Evolutionary conservation across 805 yeast genomes (phyloP), one percentile per base, ranked within the genome.

Genomic region (Komagataella populi): DNA sequence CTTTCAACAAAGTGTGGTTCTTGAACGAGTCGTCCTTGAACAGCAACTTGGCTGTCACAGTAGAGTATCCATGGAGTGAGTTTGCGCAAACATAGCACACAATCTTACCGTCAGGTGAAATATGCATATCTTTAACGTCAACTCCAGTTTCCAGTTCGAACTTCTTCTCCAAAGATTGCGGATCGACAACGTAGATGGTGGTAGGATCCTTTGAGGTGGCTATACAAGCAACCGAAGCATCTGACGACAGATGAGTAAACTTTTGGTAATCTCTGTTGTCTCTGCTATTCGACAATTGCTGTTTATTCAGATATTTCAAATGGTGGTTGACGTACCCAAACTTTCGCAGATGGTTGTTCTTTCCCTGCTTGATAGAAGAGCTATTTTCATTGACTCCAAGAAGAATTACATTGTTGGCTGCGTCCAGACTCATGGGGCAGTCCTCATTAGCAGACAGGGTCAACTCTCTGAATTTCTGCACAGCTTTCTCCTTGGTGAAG

Each of bases 361-460:
- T 68, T 52, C 81, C 83, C 62, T 72, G 72, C 49, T 78, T 73
- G 60, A 84, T 77, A 56, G 76, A 71, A 48, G 71, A 72, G 3
- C 80, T 65, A 48, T 80, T 74, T 58, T 85, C 88, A 63, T 90
- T 90, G 58, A 89, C 81, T 3, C 95, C 96, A 46, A 84, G 73
- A 48, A 86, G 67, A 16, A 89, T 78, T 17, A 74, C 60, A 54
- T 72, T 73, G 54, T 72, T 66, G 43, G 72, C 70, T 12, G 76
- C 73, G 55, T 82, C 96, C 49, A 91, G 58, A 48, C 93, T 81
- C 60, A 89, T 87, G 8, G 96, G 96, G n/a, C 89, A 82, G 64
- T 90, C 96, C 56, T 87, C 95, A 50, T 78, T 73, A 10, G 75
- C 71, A 4, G 80, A 76, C 54, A 81, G 64, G 2, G 74, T 70